Evolutionary conservation across 805 yeast genomes (phyloP).

Genomic region (Kregervanrija fluxuum): DNA sequence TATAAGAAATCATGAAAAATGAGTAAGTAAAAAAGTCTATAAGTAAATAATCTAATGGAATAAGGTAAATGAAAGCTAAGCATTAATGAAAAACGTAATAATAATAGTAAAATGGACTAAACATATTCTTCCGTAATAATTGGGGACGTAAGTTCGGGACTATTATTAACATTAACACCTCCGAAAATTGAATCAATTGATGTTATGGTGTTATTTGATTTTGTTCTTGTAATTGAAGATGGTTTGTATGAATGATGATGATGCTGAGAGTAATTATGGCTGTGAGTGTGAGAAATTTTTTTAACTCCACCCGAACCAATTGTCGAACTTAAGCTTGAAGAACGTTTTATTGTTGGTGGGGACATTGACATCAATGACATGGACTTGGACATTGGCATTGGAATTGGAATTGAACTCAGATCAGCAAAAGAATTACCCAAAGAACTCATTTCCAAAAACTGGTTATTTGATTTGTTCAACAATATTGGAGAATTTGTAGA

Average conservation of each 20-base stretch:
- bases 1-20: no score
- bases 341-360: slow-evolving; percentile 1
- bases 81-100: no score
- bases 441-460: no score
- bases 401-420: neutral
- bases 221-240: slow-evolving; percentile 9
- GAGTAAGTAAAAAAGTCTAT: no score
- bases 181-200: neutral
- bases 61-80: no score
- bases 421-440: no score
- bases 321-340: slow-evolving; percentile 12
- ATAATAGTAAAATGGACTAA: no score
- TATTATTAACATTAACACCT: no score
- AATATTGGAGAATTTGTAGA: neutral
- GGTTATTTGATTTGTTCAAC: neutral
- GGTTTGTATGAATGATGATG: slow-evolving; percentile 19
- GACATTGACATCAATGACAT: slow-evolving; percentile 1
- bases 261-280: slow-evolving; percentile 16
- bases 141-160: no score
- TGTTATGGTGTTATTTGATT: slow-evolving; percentile 4
- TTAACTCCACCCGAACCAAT: slow-evolving; percentile 5
- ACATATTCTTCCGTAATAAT: no score
- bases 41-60: no score
- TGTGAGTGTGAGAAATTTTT: slow-evolving; percentile 3
- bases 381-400: neutral